phyloP scores from a whole-genome alignment of 441 rosid species.

The Macaranga tanarius region DNA sequence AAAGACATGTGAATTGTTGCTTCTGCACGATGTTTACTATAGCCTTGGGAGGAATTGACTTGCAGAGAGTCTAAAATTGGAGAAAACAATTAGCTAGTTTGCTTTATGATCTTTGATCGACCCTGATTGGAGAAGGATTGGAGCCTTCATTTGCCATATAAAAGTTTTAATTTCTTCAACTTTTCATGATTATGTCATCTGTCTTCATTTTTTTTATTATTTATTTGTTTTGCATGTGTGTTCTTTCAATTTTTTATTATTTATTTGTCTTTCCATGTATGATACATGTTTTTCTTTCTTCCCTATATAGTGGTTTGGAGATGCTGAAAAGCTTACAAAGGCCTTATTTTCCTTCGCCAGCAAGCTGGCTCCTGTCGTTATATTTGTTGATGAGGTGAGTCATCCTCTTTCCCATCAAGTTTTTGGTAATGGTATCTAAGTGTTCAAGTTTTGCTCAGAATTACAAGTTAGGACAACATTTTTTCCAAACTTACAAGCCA shows the following conservation, averaged over 20 bases:
- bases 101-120: background rate
- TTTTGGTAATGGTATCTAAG: background rate
- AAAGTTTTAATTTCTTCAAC: background rate
- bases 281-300: slow-evolving; percentile 15
- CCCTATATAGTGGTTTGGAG: slow-evolving; percentile 90
- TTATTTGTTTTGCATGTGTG: too few relatives aligned
- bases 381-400: slow-evolving; percentile 95
- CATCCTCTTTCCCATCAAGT: slow-evolving; percentile 9
- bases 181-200: background rate
- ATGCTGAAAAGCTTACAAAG: slow-evolving; percentile 95
- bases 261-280: slow-evolving; percentile 4
- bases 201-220: too few relatives aligned
- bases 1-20: background rate
- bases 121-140: too few relatives aligned
- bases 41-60: background rate
- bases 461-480: background rate
- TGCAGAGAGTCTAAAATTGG: background rate
- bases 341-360: slow-evolving; percentile 93
- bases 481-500: background rate
- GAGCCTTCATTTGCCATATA: background rate
- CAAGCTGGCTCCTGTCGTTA: slow-evolving; percentile 87
- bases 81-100: background rate
- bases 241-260: background rate
- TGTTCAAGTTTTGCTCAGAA: background rate
- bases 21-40: background rate